Evolutionary conservation across 176 grass and related monocot genomes (phyloP).

Genomic region (Bromus sterilis): DNA sequence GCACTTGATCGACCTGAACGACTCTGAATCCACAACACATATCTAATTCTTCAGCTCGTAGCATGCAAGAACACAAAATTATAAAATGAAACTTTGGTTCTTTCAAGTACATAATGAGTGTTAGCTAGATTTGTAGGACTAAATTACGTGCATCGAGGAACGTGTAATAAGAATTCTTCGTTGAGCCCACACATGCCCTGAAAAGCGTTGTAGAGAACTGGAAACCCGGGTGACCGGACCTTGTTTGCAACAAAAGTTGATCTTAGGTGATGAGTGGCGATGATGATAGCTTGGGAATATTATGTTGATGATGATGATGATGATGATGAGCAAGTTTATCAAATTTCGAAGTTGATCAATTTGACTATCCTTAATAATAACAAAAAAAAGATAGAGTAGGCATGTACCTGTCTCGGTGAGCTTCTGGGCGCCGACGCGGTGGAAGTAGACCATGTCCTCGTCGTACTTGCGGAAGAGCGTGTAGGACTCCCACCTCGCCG

Average conservation of each 20-base stretch:
- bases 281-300: background rate
- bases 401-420: conserved; percentile 77
- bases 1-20: conserved; percentile 64
- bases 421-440: conserved; percentile 74
- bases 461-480: conserved; percentile 85
- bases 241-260: background rate
- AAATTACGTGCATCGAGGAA: background rate
- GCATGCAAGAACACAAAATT: background rate
- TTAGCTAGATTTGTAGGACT: background rate
- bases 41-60: background rate
- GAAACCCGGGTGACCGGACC: conserved; percentile 1
- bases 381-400: background rate
- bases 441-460: conserved; percentile 95
- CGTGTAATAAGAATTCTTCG: background rate
- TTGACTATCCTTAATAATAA: background rate
- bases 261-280: conserved; percentile 31
- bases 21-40: conserved; percentile 42
- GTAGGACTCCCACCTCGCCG: conserved; percentile 85
- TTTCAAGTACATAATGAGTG: background rate
- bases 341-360: background rate
- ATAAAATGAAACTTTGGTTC: background rate
- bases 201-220: conserved; percentile 14
- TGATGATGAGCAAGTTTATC: background rate
- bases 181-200: conserved; percentile 32
- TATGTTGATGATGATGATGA: background rate